Evolutionary conservation across 2,329 filamentous ascomycete species (phyloP), one percentile per base, ranked within the genome.

Genomic region (Calonectria naviculata): DNA sequence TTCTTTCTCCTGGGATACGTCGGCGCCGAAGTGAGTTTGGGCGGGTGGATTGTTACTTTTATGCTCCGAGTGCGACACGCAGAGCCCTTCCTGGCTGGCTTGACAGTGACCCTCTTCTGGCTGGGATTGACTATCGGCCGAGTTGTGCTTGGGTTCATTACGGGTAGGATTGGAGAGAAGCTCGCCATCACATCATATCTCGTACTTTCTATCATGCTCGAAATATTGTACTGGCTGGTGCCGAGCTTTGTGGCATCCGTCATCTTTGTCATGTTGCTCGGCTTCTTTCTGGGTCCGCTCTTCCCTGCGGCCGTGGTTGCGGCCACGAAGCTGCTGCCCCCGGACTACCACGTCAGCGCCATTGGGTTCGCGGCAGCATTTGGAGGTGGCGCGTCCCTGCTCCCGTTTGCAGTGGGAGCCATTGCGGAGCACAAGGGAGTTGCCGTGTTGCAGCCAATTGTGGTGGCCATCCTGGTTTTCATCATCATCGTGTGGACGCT

Each of bases 71-170:
- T 95, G 28, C 89, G 95, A 17, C 82, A 92, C 42, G 94, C 92
- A 4, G 88, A 86, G 28, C 85, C 90, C 0, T 96, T 97, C 78
- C 87, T 91, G 2, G 92, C 93, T 38, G 94, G 94, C 3, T 90
- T 97, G 84, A 91, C 90, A 0, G 92, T 91, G 0, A 96, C 94
- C 0, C 92, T 94, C 0, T 97, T 96, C 83, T 97, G 95, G 95
- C 88, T 94, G 49, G 95, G 94, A 0, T 87, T 97, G 73, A 95
- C 94, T 0, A 81, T 94, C 0, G 94, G 95, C 0, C 87, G 95
- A 1, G 84, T 97, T 3, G 80, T 92, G 0, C 83, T 97, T 19
- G 94, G 94, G 0, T 97, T 97, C 75, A 85, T 95, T 4, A 97
- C 94, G 1, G 91, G 92, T 2, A 85, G 88, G 3, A 85, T 94